Evolutionary conservation across 176 grass and related monocot species (phyloP).

Genomic region (Juncus inflexus): DNA sequence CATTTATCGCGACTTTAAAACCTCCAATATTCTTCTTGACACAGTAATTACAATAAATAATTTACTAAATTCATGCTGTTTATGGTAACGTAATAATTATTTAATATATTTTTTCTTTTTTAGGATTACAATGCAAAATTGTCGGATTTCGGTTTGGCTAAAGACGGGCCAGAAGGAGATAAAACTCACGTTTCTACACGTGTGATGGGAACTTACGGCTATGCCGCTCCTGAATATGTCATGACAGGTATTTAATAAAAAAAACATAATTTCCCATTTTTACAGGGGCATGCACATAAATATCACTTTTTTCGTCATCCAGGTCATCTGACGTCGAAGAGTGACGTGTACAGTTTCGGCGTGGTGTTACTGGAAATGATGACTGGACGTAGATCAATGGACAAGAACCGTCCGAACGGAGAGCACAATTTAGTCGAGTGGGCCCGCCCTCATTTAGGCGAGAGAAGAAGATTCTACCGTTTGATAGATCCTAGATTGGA

Average conservation of each 20-base stretch:
- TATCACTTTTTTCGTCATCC: constrained; percentile 11
- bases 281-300: neutral
- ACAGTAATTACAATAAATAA: constrained; percentile 40
- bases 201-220: constrained; percentile 98
- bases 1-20: constrained; percentile 99
- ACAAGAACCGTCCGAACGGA: constrained; percentile 86
- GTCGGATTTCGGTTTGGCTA: constrained; percentile 98
- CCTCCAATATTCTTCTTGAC: constrained; percentile 94
- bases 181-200: constrained; percentile 98
- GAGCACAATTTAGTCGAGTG: constrained; percentile 93
- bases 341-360: constrained; percentile 83
- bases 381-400: constrained; percentile 71
- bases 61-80: constrained; percentile 6
- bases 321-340: constrained; percentile 87
- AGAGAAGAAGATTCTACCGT: constrained; percentile 64
- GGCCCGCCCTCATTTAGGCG: constrained; percentile 61
- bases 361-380: constrained; percentile 87
- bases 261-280: constrained; percentile 1
- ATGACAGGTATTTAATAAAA: constrained; percentile 70
- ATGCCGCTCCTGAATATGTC: constrained; percentile 95
- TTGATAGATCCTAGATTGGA: constrained; percentile 68
- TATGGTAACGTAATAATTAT: constrained; percentile 14
- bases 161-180: constrained; percentile 98
- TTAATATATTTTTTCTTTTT: constrained; percentile 28
- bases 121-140: constrained; percentile 98